Conservation (phyloP, 768 basidiomycete species). For the Hericium erinaceus region DNA sequence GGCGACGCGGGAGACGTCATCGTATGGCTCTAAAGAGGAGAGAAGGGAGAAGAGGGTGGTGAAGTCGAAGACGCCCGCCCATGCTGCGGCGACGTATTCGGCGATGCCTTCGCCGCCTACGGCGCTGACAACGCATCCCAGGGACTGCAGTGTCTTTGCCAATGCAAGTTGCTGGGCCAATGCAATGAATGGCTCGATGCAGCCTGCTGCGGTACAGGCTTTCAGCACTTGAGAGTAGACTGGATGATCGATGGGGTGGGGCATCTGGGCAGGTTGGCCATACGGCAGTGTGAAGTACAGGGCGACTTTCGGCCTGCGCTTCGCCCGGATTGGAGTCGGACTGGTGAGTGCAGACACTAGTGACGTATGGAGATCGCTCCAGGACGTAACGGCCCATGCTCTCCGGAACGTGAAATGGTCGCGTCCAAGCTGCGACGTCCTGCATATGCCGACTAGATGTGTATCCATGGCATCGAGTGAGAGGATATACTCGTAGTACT, state of each 20-base stretch:
- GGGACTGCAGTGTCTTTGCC: neutral
- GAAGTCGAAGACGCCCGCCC: neutral
- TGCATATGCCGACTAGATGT: neutral
- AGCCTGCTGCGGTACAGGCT: neutral
- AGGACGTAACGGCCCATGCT: neutral
- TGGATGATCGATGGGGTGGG: neutral
- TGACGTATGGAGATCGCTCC: neutral
- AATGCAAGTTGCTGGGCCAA: neutral
- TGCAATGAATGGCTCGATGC: neutral
- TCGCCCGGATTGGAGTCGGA: neutral
- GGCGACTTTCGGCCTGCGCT: neutral
- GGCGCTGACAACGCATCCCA: neutral
- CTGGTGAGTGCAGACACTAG: neutral
- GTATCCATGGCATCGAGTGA: neutral
- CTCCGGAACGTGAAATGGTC: neutral
- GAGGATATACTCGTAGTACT: neutral
- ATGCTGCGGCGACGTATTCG: neutral
- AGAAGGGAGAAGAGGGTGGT: neutral
- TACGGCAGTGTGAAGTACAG: neutral
- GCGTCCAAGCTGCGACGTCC: neutral
- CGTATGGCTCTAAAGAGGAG: neutral
- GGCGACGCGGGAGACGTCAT: neutral
- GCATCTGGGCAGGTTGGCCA: neutral
- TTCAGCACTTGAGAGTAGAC: neutral
- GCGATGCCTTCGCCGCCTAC: neutral